A percentile compares a stretch with the other conserved stretches of the same genome.
Conservation (phyloP, 805 yeast genomes). For the Saccharomycopsis guyanensis region DNA sequence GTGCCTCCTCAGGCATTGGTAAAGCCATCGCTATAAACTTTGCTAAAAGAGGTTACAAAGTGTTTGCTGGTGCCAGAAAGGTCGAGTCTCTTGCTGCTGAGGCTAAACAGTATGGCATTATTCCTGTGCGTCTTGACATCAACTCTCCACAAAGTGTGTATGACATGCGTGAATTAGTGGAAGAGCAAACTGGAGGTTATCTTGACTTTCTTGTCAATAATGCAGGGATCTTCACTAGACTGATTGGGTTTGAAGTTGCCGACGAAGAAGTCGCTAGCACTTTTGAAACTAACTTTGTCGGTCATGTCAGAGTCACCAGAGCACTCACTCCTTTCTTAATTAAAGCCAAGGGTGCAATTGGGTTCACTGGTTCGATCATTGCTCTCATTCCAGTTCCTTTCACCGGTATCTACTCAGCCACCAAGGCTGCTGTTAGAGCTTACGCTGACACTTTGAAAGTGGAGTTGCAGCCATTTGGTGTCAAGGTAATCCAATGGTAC, state of each 20-base stretch:
- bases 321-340: slow-evolving; percentile 50
- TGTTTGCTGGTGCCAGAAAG: slow-evolving; percentile 40
- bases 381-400: slow-evolving; percentile 65
- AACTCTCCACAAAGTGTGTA: slow-evolving; percentile 28
- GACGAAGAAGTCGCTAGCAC: slow-evolving; percentile 45
- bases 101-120: slow-evolving; percentile 22
- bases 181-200: slow-evolving; percentile 27
- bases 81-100: background rate
- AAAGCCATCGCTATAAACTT: slow-evolving; percentile 40
- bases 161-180: slow-evolving; percentile 24
- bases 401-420: slow-evolving; percentile 54
- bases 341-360: slow-evolving; percentile 58
- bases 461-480: slow-evolving; percentile 67
- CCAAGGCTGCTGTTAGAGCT: slow-evolving; percentile 70
- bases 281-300: slow-evolving; percentile 61
- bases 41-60: slow-evolving; percentile 46
- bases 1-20: slow-evolving; percentile 52
- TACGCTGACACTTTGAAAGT: slow-evolving; percentile 55
- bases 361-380: slow-evolving; percentile 66
- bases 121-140: slow-evolving; percentile 31
- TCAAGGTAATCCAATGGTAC: slow-evolving; percentile 56
- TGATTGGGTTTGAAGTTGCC: slow-evolving; percentile 59
- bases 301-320: slow-evolving; percentile 55
- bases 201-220: slow-evolving; percentile 56
- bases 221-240: slow-evolving; percentile 72